Evolutionary conservation across 371 early-diverging fungal species (phyloP), one percentile per base, ranked within the genome.

Genomic region (Catenaria anguillulae): DNA sequence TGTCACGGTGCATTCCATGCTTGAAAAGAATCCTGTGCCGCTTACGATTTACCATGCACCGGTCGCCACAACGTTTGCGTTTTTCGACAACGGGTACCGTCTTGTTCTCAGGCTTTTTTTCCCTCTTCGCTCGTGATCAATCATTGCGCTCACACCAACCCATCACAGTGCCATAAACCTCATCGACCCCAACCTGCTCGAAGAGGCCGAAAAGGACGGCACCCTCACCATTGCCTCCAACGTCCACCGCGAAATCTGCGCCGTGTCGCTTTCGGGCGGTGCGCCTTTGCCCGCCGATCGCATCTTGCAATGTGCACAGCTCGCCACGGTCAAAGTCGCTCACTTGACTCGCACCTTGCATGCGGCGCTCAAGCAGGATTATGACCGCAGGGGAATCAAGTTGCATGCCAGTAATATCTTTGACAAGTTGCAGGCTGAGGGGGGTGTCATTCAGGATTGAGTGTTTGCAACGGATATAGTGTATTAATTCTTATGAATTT

Each of bases 41-140:
- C 75, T 97, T 42, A 89, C 86, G 67, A 75, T 97, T 24, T 92
- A 93, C 65, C 95, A 97, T 76, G 85, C 90, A 63, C 96, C 97
- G 33, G 83, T 96, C 36, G 90, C 89, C 68, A 78, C 89, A 29
- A 80, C 92, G 45, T 94, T 96, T 75, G 89, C 84, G 2, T 88
- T 93, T 66, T 91, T 91, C 68, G 81, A 86, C 61, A 77, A 85
- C 23, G 91, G 88, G 87, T 86, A 80, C 64, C 73, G 10, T 40
- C 60, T 34, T 36, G 21, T 21, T n/a, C 37, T 43, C 0, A 42
- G 17, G 15, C 21, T 26, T 35, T 26, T 26, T 61, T 61, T 29
- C 40, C 42, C 26, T 42, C 34, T 17, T 52, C 23, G 17, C n/a
- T n/a, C n/a, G n/a, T n/a, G n/a, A n/a, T n/a, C n/a, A n/a, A n/a